Evolutionary conservation across 163 green algal genomes (phyloP), one percentile per base, ranked within the genome.

Genomic region (Picocystis sp.): DNA sequence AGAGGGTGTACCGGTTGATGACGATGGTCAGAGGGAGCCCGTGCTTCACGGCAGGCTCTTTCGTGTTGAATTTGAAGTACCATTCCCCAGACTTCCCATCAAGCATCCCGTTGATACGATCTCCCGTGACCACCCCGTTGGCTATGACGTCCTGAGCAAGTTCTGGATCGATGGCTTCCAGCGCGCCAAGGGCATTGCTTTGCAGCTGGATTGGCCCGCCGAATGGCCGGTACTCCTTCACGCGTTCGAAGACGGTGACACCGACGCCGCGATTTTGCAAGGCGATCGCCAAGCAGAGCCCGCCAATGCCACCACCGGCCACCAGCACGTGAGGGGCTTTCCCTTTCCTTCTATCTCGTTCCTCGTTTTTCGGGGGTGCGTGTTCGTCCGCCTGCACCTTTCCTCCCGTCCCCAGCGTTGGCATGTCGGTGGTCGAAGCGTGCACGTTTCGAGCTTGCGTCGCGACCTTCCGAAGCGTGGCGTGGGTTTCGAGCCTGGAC

Each of bases 61-160:
- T 94, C 2, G 87, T 96, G 73, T 96, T 85, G 60, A 96, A 96
- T 74, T 96, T 96, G 63, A 89, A 63, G 62, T 96, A 96, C 89
- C 89, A 98, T 34, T 97, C 84, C n/a, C 89, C 89, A 0, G 81
- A 85, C 13, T 93, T 60, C 22, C 89, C 89, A 60, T 98, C 89
- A 50, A 84, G 83, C 13, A 98, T 77, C n/a, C 89, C 89, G 60
- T 98, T 98, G 64, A 98, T 78, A 21, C 89, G 67, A 74, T 98
- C 89, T 0, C 89, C 89, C 2, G 89, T 98, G 52, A 97, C 81
- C 65, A 80, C 92, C 17, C 86, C 86, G 22, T 69, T 50, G 22
- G 50, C 53, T 47, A 94, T 69, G 2, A 98, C 71, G 38, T 82
- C 52, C 22, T 86, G 74, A 0, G 81, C 80, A 6, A 92, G 61